Percentiles rank a stretch among this genome's conserved stretches.
These are phyloP conservation scores for Podospora bellae-mahoneyi DNA, from an alignment of 495 filamentous ascomycete species.

Conservation along the genomic window DNA sequence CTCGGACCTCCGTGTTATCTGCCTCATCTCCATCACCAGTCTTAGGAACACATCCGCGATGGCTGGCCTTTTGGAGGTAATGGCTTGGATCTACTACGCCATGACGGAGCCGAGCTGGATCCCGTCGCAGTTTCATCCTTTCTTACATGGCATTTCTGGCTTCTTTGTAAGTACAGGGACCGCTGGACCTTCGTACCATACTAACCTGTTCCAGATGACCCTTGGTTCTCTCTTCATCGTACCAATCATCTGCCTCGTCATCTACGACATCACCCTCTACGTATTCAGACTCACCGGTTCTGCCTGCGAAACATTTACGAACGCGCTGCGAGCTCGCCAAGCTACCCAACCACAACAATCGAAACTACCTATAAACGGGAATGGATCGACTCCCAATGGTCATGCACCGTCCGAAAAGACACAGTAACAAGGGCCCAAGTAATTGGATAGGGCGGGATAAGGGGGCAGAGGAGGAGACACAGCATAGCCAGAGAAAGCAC, in stretches of 20 bases:
- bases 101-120: constrained; percentile 25
- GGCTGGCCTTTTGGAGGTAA: constrained; percentile 9
- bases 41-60: background rate
- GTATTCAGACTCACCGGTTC: constrained; percentile 35
- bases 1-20: background rate
- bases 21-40: background rate
- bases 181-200: too few relatives aligned
- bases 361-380: background rate
- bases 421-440: background rate
- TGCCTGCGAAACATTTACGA: constrained; percentile 13
- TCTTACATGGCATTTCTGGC: constrained; percentile 24
- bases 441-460: background rate
- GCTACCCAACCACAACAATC: background rate
- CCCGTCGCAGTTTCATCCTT: constrained; percentile 21
- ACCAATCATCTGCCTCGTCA: constrained; percentile 33
- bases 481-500: background rate
- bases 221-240: constrained; percentile 29
- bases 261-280: constrained; percentile 47
- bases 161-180: constrained; percentile 26
- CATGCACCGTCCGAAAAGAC: background rate
- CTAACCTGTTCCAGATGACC: constrained; percentile 20
- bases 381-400: background rate
- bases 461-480: background rate
- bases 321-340: background rate
- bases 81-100: constrained; percentile 21